Conservation (phyloP, 257 asterid species). For the Ehretia macrophylla region DNA sequence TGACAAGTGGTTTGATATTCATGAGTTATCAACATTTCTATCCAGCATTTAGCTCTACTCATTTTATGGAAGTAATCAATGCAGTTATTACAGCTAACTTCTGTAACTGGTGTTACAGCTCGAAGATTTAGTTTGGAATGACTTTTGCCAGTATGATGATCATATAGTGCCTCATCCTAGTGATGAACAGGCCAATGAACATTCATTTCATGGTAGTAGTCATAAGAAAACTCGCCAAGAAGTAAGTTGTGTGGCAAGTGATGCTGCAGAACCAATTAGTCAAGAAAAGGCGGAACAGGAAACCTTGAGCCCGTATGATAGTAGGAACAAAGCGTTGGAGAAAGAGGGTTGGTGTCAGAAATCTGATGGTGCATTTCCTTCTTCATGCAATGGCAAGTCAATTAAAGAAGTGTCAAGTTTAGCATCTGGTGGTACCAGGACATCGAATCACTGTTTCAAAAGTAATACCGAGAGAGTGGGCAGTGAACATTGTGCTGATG, state of each 20-base stretch:
- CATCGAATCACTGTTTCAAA: slow-evolving; percentile 28
- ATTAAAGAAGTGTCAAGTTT: slow-evolving; percentile 45
- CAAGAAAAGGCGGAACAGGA: slow-evolving; percentile 25
- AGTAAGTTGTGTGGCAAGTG: slow-evolving; percentile 27
- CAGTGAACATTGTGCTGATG: slow-evolving; percentile 35
- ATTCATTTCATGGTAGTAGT: slow-evolving; percentile 35
- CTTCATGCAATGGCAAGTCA: slow-evolving; percentile 33
- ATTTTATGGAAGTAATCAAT: slow-evolving; percentile 32
- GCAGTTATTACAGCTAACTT: slow-evolving; percentile 54
- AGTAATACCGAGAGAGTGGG: slow-evolving; percentile 28
- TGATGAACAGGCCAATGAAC: slow-evolving; percentile 22
- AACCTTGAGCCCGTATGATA: slow-evolving; percentile 30
- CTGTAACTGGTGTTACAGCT: slow-evolving; percentile 62
- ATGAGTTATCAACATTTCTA: background rate
- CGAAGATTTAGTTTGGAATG: slow-evolving; percentile 75
- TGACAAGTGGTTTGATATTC: slow-evolving; percentile 2
- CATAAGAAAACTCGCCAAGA: slow-evolving; percentile 38
- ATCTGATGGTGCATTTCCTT: slow-evolving; percentile 39
- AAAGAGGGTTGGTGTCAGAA: slow-evolving; percentile 32
- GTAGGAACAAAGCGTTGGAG: slow-evolving; percentile 46
- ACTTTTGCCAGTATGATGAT: slow-evolving; percentile 55
- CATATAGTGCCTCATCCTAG: slow-evolving; percentile 71
- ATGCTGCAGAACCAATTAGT: slow-evolving; percentile 20
- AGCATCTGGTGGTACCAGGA: slow-evolving; percentile 39
- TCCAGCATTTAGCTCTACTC: slow-evolving; percentile 23